Evolutionary conservation across 495 filamentous ascomycete species (phyloP).

Genomic region (Penicillium longicatenatum): DNA sequence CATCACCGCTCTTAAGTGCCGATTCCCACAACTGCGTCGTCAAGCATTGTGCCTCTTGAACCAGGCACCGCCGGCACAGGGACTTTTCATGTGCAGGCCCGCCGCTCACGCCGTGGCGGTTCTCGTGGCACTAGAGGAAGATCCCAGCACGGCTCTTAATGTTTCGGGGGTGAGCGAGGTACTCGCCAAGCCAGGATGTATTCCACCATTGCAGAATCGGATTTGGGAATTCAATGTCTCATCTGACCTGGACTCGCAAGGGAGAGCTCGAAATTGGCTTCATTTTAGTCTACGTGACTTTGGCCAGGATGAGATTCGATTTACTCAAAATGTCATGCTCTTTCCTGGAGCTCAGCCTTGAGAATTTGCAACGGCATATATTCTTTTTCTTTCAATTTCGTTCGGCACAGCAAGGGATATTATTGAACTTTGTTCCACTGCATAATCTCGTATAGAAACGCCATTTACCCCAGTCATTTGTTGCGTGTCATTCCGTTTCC

Average conservation of each 20-base stretch:
- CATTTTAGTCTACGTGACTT: constrained; percentile 3
- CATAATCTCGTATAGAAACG: not conserved
- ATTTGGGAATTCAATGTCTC: constrained; percentile 19
- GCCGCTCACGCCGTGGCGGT: constrained; percentile 17
- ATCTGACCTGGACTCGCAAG: not conserved
- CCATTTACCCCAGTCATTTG: not conserved
- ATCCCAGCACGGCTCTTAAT: constrained; percentile 3
- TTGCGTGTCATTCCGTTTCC: constrained; percentile 4
- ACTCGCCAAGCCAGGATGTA: constrained; percentile 10
- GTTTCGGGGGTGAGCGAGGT: constrained; percentile 3
- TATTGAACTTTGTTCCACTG: not conserved
- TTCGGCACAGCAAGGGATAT: not conserved
- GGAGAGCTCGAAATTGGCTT: not conserved
- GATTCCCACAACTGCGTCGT: constrained; percentile 44
- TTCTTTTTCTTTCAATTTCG: not conserved
- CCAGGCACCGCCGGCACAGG: constrained; percentile 29
- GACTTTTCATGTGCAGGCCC: constrained; percentile 26
- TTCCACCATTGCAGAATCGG: constrained; percentile 12
- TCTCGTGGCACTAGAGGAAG: constrained; percentile 19
- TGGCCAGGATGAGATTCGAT: not conserved
- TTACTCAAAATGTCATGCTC: not conserved
- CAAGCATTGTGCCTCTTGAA: constrained; percentile 42
- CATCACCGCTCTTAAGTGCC: constrained; percentile 52
- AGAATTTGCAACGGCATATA: not conserved
- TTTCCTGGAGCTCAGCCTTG: constrained; percentile 4